A percentile compares a stretch with the other conserved stretches of the same genome.
phyloP scores from a whole-genome alignment of 1,284 basidiomycete genomes.

The Naganishia sp. region DNA sequence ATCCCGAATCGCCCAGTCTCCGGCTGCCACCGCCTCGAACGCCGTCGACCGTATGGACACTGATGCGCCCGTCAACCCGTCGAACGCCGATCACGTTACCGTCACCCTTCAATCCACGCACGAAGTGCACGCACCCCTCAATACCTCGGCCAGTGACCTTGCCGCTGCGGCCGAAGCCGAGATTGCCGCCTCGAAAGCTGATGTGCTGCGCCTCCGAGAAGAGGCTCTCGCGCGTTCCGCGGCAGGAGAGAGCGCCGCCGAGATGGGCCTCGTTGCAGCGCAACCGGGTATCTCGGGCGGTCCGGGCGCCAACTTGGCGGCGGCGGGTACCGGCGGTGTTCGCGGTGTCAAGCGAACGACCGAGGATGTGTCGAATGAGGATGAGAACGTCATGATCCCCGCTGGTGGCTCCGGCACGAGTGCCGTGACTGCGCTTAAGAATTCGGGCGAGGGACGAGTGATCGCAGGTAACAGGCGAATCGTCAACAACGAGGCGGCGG shows the following conservation, averaged over 20 bases:
- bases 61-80: slow-evolving; percentile 8
- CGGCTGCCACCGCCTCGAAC: slow-evolving; percentile 19
- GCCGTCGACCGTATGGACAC: neutral
- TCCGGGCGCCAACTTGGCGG: slow-evolving; percentile 16
- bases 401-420: slow-evolving; percentile 34
- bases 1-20: slow-evolving; percentile 48
- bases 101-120: slow-evolving; percentile 50
- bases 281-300: slow-evolving; percentile 33
- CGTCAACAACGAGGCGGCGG: slow-evolving; percentile 36
- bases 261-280: slow-evolving; percentile 44
- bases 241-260: slow-evolving; percentile 41
- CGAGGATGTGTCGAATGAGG: slow-evolving; percentile 41
- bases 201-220: slow-evolving; percentile 50
- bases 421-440: slow-evolving; percentile 31
- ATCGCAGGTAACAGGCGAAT: slow-evolving; percentile 48
- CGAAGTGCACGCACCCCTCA: slow-evolving; percentile 45
- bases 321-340: slow-evolving; percentile 27
- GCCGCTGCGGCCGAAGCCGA: slow-evolving; percentile 47
- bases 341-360: slow-evolving; percentile 48
- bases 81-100: slow-evolving; percentile 36
- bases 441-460: slow-evolving; percentile 38
- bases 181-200: slow-evolving; percentile 50
- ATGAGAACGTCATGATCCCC: slow-evolving; percentile 34
- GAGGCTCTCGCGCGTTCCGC: slow-evolving; percentile 45
- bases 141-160: slow-evolving; percentile 36